phyloP scores from a whole-genome alignment of 257 asterid species.

The Nyctanthes arbortristis region DNA sequence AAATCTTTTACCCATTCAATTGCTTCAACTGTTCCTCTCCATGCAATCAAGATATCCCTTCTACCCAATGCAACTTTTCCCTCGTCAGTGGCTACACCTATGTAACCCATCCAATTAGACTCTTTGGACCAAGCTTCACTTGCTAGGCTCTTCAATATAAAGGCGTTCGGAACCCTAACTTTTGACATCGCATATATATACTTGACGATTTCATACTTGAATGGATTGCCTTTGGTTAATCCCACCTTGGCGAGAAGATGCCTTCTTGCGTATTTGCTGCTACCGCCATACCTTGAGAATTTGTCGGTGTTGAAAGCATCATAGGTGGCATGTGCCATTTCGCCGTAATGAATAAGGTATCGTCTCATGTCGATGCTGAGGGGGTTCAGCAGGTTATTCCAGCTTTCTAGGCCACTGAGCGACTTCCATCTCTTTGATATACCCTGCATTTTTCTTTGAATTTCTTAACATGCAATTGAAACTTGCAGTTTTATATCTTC shows the following conservation, averaged over 20 bases:
- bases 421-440: conserved; percentile 49
- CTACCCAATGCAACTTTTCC: conserved; percentile 57
- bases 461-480: not conserved
- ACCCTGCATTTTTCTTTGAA: conserved; percentile 7
- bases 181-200: conserved; percentile 54
- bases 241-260: conserved; percentile 42
- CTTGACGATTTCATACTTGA: conserved; percentile 38
- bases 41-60: conserved; percentile 59
- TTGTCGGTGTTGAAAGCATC: conserved; percentile 49
- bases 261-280: conserved; percentile 29
- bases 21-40: conserved; percentile 57
- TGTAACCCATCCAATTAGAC: conserved; percentile 60
- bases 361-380: conserved; percentile 54
- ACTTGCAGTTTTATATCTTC: not conserved
- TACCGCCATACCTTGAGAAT: conserved; percentile 33
- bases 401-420: conserved; percentile 49
- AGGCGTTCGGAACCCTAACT: conserved; percentile 41
- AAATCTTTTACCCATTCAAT: conserved; percentile 56
- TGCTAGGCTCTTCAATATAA: conserved; percentile 35
- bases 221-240: conserved; percentile 34
- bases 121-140: conserved; percentile 30
- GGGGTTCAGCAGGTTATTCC: conserved; percentile 53
- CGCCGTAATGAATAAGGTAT: conserved; percentile 49
- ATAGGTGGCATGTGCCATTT: conserved; percentile 58
- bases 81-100: conserved; percentile 64